Evolutionary conservation across 2,329 filamentous ascomycete species (phyloP).

Genomic region (Ceratocystis ficicola): DNA sequence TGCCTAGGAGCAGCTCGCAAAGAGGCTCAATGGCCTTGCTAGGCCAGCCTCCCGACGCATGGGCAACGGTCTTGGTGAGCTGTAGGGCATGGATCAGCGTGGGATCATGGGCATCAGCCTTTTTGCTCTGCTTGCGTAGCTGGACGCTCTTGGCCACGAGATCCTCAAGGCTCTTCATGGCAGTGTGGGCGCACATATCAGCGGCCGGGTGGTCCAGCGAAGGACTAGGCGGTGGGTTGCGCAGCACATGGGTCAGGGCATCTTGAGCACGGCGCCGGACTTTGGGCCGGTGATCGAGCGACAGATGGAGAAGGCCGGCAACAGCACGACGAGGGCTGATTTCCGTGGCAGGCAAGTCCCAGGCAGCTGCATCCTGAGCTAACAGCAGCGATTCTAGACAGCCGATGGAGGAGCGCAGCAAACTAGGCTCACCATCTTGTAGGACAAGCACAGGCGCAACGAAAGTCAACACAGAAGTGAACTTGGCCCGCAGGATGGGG

Average conservation of each 20-base stretch:
- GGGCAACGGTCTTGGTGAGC: slow-evolving; percentile 77
- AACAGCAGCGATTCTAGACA: slow-evolving; percentile 84
- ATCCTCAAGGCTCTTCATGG: slow-evolving; percentile 66
- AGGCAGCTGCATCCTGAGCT: slow-evolving; percentile 75
- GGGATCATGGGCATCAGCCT: slow-evolving; percentile 58
- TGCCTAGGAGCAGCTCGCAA: slow-evolving; percentile 77
- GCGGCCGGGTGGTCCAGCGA: slow-evolving; percentile 88
- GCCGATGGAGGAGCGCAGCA: slow-evolving; percentile 79
- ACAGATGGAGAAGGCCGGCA: slow-evolving; percentile 70
- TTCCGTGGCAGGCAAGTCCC: slow-evolving; percentile 73
- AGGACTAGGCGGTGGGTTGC: slow-evolving; percentile 77
- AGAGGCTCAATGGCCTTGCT: slow-evolving; percentile 88
- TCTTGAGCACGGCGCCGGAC: slow-evolving; percentile 89
- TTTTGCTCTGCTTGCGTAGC: slow-evolving; percentile 53
- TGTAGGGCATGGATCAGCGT: slow-evolving; percentile 84
- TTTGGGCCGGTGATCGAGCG: slow-evolving; percentile 81
- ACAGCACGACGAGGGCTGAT: slow-evolving; percentile 79
- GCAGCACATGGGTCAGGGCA: slow-evolving; percentile 69
- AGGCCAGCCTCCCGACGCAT: slow-evolving; percentile 84
- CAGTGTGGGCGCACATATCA: slow-evolving; percentile 90
- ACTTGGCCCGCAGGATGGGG: slow-evolving; percentile 83
- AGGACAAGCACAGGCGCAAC: slow-evolving; percentile 74
- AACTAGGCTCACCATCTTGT: slow-evolving; percentile 70
- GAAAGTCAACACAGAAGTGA: slow-evolving; percentile 78
- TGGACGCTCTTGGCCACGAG: slow-evolving; percentile 50